Conservation (phyloP, 108 stramenopile genomes). For the Cyclotella cryptica region DNA sequence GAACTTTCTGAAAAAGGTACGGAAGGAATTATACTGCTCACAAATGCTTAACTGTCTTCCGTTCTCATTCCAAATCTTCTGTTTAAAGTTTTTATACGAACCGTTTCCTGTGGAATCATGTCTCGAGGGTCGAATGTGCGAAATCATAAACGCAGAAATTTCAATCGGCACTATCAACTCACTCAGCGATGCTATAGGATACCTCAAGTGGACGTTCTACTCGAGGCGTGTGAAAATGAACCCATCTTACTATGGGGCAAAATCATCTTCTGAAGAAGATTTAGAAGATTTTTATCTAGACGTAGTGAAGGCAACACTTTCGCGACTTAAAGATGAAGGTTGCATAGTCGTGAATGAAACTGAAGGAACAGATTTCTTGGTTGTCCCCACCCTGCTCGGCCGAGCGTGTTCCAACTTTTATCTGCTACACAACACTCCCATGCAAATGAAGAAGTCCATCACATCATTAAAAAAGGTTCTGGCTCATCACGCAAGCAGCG, state of each 20-base stretch:
- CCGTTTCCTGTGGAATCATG: constrained; percentile 99
- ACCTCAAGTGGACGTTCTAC: constrained; percentile 97
- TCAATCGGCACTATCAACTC: constrained; percentile 85
- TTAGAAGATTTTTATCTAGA: constrained; percentile 71
- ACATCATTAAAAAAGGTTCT: constrained; percentile 51
- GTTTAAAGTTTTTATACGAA: constrained; percentile 90
- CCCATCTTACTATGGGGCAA: constrained; percentile 95
- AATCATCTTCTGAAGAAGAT: constrained; percentile 61
- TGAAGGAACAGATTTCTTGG: constrained; percentile 47
- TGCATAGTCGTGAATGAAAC: constrained; percentile 72
- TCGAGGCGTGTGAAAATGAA: constrained; percentile 92
- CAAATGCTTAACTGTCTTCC: neutral
- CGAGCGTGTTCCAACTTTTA: constrained; percentile 93
- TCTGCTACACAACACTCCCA: constrained; percentile 82
- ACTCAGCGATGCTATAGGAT: constrained; percentile 87
- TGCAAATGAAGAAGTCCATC: constrained; percentile 78
- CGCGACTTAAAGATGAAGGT: constrained; percentile 73
- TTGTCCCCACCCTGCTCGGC: constrained; percentile 77
- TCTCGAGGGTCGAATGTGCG: constrained; percentile 82
- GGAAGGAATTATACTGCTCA: neutral
- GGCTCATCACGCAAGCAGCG: constrained; percentile 29
- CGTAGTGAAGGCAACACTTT: constrained; percentile 68
- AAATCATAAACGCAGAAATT: constrained; percentile 97
- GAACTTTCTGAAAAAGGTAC: constrained; percentile 87
- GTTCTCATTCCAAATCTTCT: constrained; percentile 4